phyloP scores from a whole-genome alignment of 345 rosid species.

The Brassica carinata region DNA sequence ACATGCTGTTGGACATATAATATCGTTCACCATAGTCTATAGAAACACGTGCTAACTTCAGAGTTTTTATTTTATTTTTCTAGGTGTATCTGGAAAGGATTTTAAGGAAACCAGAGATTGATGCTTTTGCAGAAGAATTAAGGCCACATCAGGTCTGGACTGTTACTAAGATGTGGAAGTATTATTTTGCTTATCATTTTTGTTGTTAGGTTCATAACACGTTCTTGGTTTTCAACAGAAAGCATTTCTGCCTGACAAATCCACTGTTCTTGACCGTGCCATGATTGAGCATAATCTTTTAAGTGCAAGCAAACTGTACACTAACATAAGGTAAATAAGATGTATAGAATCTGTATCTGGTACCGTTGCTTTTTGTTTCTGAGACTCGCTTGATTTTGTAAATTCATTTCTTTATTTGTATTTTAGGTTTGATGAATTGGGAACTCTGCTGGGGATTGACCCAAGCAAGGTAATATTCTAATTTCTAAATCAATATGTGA shows the following conservation, averaged over 20 bases:
- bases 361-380: not conserved
- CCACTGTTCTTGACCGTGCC: slow-evolving; percentile 92
- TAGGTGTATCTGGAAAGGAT: slow-evolving; percentile 97
- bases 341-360: not conserved
- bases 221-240: slow-evolving; percentile 54
- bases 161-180: not conserved
- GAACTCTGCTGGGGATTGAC: slow-evolving; percentile 90
- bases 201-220: not conserved
- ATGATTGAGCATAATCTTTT: slow-evolving; percentile 97
- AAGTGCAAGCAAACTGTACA: slow-evolving; percentile 97
- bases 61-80: slow-evolving; percentile 14
- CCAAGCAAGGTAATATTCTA: slow-evolving; percentile 71
- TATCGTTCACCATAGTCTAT: not conserved
- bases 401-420: slow-evolving; percentile 1
- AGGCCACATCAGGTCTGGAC: slow-evolving; percentile 85
- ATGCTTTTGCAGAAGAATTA: slow-evolving; percentile 88
- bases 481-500: not conserved
- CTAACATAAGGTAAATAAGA: slow-evolving; percentile 74
- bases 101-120: slow-evolving; percentile 91
- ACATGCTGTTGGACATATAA: no score
- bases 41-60: slow-evolving; percentile 17
- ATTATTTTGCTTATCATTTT: slow-evolving; percentile 6
- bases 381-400: not conserved
- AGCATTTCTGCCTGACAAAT: slow-evolving; percentile 87
- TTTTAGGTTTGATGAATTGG: slow-evolving; percentile 86